Evolutionary conservation across 2,329 filamentous ascomycete genomes (phyloP), one percentile per base, ranked within the genome.

Genomic region (Trichoderma guizhouense): DNA sequence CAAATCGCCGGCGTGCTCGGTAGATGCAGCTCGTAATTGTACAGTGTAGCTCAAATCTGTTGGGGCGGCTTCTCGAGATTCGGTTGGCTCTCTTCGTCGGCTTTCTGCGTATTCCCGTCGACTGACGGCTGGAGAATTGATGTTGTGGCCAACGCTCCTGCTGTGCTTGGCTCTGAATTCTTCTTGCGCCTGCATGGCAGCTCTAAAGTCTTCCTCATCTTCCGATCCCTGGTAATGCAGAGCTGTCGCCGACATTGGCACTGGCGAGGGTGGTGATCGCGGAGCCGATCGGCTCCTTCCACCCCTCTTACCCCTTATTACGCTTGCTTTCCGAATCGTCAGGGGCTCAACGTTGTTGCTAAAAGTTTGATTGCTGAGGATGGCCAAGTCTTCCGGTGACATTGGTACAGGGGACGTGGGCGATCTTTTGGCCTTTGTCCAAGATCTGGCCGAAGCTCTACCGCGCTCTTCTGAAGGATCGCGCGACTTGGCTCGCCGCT

Each of bases 371-470:
- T 84, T 88, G 74, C 86, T 88, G 64, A 92, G 81, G 75, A 88
- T 91, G 77, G 90, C 89, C 72, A 93, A 79, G 77, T 98, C 94
- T 76, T 97, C 93, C 0, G 94, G 94, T 3, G 95, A 97, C 95
- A 98, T 98, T 3, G 95, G 94, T 2, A 97, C 88, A 0, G 95
- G 95, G 0, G 95, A 98, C 2, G 94, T 97, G 1, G 95, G 95
- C 1, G 95, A 98, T 26, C 93, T 88, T 82, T 97, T 97, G 21
- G 92, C 89, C 78, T 90, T 92, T 74, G 92, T 82, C 71, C 86
- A 94, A 74, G 90, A 91, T 26, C 91, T 88, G 58, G 88, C 86
- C 14, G 87, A 84, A 28, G 86, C 87, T 73, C 93, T 88, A 24
- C 92, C 93, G 71, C 93, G 90, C 55, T 92, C 91, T 74, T 91